Percentiles rank a stretch among this genome's conserved stretches.
These are phyloP conservation scores for Phialophora expanda DNA, from an alignment of 2,329 filamentous ascomycete genomes.

Conservation along the genomic window DNA sequence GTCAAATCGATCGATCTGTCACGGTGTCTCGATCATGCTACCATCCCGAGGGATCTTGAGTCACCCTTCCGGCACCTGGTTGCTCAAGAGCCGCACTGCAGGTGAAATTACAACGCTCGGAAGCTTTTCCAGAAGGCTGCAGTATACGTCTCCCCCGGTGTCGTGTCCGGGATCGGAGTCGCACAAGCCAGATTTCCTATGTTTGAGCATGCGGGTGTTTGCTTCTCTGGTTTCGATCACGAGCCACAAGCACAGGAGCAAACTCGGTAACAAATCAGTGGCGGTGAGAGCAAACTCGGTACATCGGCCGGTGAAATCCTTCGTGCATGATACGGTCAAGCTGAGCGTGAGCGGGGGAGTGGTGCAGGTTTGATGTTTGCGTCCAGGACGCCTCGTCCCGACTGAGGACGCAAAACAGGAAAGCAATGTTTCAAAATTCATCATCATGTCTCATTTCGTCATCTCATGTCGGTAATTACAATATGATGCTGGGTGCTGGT, in stretches of 20 bases:
- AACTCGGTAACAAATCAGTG: constrained; percentile 21
- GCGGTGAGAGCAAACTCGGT: constrained; percentile 12
- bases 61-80: neutral
- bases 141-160: neutral
- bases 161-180: neutral
- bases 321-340: neutral
- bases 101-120: neutral
- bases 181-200: constrained; percentile 1
- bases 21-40: neutral
- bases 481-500: constrained; percentile 4
- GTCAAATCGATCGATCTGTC: neutral
- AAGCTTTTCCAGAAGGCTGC: neutral
- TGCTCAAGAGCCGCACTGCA: constrained; percentile 1
- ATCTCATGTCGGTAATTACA: constrained; percentile 18
- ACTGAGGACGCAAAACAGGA: neutral
- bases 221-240: constrained; percentile 4
- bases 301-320: constrained; percentile 1
- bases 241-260: constrained; percentile 18
- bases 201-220: constrained; percentile 13
- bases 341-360: neutral
- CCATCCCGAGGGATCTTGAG: neutral
- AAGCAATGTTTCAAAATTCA: constrained; percentile 22
- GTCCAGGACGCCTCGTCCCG: neutral
- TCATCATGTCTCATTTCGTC: constrained; percentile 33
- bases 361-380: neutral